Percentiles rank a stretch among this genome's conserved stretches.
phyloP scores from a whole-genome alignment of 2,329 filamentous ascomycete genomes.

The Aspergillus arachidicola region DNA sequence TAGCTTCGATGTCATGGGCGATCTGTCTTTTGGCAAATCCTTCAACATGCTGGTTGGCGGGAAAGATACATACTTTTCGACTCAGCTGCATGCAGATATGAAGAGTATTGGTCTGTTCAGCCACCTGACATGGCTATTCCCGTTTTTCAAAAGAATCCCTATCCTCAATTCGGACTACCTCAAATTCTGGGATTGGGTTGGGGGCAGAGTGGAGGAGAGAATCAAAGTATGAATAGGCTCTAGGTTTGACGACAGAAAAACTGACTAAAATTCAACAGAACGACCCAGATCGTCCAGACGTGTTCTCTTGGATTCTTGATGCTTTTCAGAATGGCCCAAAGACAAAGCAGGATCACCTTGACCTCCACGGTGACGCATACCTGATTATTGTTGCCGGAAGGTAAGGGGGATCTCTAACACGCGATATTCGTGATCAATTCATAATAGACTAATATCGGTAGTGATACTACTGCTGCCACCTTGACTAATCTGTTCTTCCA shows the following conservation, averaged over 20 bases:
- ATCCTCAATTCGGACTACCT: constrained; percentile 17
- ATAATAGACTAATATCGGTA: not conserved
- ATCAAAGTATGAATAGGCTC: not conserved
- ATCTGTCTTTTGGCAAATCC: constrained; percentile 39
- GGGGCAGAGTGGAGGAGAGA: not conserved
- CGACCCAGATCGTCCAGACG: constrained; percentile 18
- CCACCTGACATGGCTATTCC: constrained; percentile 27
- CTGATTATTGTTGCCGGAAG: constrained; percentile 31
- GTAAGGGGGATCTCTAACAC: not conserved
- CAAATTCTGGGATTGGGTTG: constrained; percentile 13
- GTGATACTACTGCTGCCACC: constrained; percentile 16
- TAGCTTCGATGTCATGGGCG: constrained; percentile 39
- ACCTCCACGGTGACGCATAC: constrained; percentile 23
- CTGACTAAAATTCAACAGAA: constrained; percentile 8
- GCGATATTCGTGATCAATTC: not conserved
- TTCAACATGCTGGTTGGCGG: constrained; percentile 37
- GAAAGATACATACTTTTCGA: constrained; percentile 23
- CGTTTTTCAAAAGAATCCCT: constrained; percentile 24
- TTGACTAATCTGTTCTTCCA: constrained; percentile 12
- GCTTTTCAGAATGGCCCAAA: constrained; percentile 13
- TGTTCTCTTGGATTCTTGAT: constrained; percentile 18
- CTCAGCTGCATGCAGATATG: constrained; percentile 20
- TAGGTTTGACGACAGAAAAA: no score
- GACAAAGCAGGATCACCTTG: constrained; percentile 10
- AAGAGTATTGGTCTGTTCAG: constrained; percentile 20